Base-by-base conservation (phyloP, 257 asterid genomes). In the Galeopsis tetrahit region DNA sequence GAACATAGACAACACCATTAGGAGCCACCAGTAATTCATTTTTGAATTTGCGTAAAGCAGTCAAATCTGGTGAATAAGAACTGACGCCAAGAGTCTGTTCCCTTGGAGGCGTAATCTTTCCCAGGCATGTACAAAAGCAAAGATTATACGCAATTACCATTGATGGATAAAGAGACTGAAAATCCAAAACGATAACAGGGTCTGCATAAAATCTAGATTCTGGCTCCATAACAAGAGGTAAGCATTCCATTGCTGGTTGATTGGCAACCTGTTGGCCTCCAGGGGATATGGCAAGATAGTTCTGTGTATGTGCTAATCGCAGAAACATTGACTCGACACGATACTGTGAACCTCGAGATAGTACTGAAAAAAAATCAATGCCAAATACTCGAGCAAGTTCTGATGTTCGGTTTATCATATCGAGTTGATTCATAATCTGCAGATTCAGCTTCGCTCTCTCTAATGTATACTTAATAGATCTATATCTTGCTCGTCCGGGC, bases 381-480 rank as follows among this genome's bases (percentile, higher is more conserved):
- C 98, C 98, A 72, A 94, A 94, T 32, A 94, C 92, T 64, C 98
- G 92, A 70, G 98, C 98, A 76, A 94, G 98, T 86, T 91, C 98
- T 73, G 98, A 91, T 74, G 98, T 91, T 79, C 98, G 84, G 78
- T 94, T 94, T 73, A 94, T 79, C 93, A 91, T 77, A 81, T 94
- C 98, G 15, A 89, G 98, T 76, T 91, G 96, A 84, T 80, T 88
- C 87, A 88, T 85, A 46, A 94, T 86, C 80, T 85, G 90, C 77
- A 94, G 79, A 79, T 91, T 89, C 86, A 94, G 78, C 79, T 83
- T 91, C 60, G 99, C 88, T 77, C 91, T 88, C 78, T 83, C 92
- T 70, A 84, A 67, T 62, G 82, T 69, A 74, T 94, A 91, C 51
- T 84, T 87, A 82, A 91, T 81, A 68, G 97, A 83, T 83, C 88